Base-by-base conservation (phyloP, 495 filamentous ascomycete species). In the Talaromyces liani region DNA sequence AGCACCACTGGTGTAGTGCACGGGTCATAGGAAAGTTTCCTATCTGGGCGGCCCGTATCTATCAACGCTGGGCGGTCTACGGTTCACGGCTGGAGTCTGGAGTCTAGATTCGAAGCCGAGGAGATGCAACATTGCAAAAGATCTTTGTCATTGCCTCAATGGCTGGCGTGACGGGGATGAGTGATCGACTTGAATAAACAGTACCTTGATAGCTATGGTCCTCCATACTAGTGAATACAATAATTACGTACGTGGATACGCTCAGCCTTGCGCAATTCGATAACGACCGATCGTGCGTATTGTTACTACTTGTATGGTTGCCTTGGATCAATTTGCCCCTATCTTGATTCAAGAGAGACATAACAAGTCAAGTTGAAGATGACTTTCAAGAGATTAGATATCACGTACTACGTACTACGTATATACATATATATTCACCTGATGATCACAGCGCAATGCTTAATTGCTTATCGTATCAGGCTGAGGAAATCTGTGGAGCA, bases 251-350 rank as follows among this genome's bases (percentile, higher is more conserved):
- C 51, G 18, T 49, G 45, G 6, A 49, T 41, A 41, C 45, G 2
- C 51, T 29, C 51, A 55, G 51, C 24, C 51, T 55, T 55, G 51
- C 51, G 51, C 51, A 55, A 55, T 55, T 55, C 51, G 22, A 55
- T 55, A 29, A 55, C 22, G 49, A 41, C 36, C 5, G 36, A 36
- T 36, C 33, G 33, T 36, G 9, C 33, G 33, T 31, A 31, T 36
- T 34, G 33, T 36, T 36, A 36, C 33, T 1, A 12, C 33, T 34
- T 34, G 33, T 34, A 34, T 34, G 2, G 12, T 41, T 41, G 36
- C 4, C 12, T 16, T 41, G 16, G 45, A 47, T 20, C n/a, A n/a
- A 8, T 20, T 20, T 47, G n/a, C 45, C n/a, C n/a, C 14, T 6
- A 47, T 18, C 14, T n/a, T 20, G 41, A 18, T 1, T 47, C 6